Conservation (phyloP, 106 monocot species). For the Dendrobium huoshanense region DNA sequence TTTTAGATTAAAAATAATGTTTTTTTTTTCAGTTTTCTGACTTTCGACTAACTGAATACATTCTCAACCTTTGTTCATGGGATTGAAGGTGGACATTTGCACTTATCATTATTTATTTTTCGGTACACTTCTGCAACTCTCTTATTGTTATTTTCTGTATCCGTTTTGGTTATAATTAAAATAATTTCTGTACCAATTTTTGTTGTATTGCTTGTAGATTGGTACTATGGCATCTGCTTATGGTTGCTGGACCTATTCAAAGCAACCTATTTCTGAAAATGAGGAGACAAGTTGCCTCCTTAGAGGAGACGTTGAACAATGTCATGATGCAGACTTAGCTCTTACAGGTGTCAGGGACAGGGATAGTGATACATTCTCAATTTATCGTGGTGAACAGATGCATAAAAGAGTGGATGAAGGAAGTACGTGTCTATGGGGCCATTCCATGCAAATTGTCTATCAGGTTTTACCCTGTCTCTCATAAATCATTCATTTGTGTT, state of each 20-base stretch:
- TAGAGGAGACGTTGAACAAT: slow-evolving; percentile 7
- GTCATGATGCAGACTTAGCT: too few species aligned
- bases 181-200: neutral
- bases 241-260: slow-evolving; percentile 38
- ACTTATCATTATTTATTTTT: slow-evolving; percentile 60
- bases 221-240: slow-evolving; percentile 45
- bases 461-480: slow-evolving; percentile 29
- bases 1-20: too few species aligned
- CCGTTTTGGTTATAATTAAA: neutral
- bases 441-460: slow-evolving; percentile 53
- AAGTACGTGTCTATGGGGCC: slow-evolving; percentile 45
- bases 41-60: neutral
- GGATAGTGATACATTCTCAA: too few species aligned
- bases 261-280: neutral
- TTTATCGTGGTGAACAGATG: neutral
- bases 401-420: slow-evolving; percentile 5
- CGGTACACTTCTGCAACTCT: slow-evolving; percentile 22
- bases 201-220: slow-evolving; percentile 21
- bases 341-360: too few species aligned
- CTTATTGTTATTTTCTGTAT: neutral
- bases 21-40: neutral
- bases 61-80: slow-evolving; percentile 1
- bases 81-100: slow-evolving; percentile 71
- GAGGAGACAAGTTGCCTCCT: slow-evolving; percentile 23
- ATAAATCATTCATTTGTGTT: too few species aligned